phyloP scores from a whole-genome alignment of 202 grass and related monocot species.

The Setaria viridis region DNA sequence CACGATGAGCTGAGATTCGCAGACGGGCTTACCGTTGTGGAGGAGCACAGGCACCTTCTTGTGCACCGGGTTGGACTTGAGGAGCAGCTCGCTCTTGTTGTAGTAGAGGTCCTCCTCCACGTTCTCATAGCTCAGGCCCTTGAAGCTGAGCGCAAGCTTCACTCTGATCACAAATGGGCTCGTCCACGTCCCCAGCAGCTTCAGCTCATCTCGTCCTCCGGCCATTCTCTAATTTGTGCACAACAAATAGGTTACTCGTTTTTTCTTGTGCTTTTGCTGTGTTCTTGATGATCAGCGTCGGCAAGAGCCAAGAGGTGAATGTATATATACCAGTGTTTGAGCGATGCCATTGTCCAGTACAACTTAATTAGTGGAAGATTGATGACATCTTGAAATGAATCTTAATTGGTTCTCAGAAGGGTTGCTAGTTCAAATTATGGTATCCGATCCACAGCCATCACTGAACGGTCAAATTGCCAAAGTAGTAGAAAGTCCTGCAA shows the following conservation, averaged over 20 bases:
- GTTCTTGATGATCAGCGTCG: no score
- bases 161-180: slow-evolving; percentile 56
- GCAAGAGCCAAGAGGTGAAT: no score
- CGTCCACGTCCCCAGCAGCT: slow-evolving; percentile 46
- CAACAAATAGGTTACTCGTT: background rate
- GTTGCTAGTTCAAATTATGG: background rate
- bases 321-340: background rate
- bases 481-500: background rate
- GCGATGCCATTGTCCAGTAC: background rate
- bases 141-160: slow-evolving; percentile 46
- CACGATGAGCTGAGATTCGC: slow-evolving; percentile 56
- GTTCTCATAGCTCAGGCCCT: slow-evolving; percentile 50
- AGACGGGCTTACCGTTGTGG: slow-evolving; percentile 41
- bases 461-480: background rate
- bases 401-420: background rate
- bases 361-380: background rate
- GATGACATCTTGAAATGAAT: background rate
- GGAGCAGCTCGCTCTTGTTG: slow-evolving; percentile 57
- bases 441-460: background rate
- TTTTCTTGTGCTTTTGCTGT: background rate
- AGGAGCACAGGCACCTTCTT: slow-evolving; percentile 58
- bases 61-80: slow-evolving; percentile 52
- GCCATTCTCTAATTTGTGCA: background rate
- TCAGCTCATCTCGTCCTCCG: slow-evolving; percentile 31
- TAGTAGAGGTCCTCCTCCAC: slow-evolving; percentile 39